A percentile compares a stretch with the other conserved stretches of the same genome.
phyloP scores from a whole-genome alignment of 768 basidiomycete genomes.

The Suillus sp. region DNA sequence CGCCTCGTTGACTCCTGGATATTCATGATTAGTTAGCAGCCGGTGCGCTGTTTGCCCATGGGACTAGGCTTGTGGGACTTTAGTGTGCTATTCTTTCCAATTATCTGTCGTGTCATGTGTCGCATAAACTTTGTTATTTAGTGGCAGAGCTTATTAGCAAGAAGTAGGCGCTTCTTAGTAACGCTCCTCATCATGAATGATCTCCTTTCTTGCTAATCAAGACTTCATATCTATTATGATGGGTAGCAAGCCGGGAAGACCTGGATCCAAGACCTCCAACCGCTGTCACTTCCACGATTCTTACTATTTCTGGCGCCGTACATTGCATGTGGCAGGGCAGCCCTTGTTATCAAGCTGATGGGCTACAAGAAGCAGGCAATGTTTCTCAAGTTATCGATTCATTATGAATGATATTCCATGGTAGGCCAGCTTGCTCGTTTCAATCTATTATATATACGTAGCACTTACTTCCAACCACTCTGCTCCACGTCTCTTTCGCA shows the following conservation, averaged over 20 bases:
- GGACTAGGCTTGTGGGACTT: background rate
- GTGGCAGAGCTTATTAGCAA: background rate
- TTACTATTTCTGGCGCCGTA: no score
- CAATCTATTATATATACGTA: no score
- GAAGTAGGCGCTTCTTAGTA: background rate
- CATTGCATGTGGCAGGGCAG: no score
- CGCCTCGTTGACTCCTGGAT: conserved; percentile 6
- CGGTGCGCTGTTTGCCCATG: background rate
- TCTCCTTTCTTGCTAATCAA: background rate
- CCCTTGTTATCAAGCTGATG: no score
- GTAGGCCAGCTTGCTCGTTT: no score
- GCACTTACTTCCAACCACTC: background rate
- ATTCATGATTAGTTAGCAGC: background rate
- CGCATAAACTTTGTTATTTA: background rate
- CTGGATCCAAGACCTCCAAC: background rate
- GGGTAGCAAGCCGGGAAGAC: background rate
- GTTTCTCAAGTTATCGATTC: no score
- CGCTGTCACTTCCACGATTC: no score
- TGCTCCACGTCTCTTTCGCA: conserved; percentile 10
- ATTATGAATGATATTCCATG: no score
- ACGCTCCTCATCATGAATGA: background rate
- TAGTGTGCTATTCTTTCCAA: background rate
- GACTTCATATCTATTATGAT: background rate
- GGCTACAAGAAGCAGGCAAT: no score
- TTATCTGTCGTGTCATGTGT: background rate